phyloP scores from a whole-genome alignment of 2,329 filamentous ascomycete genomes.

The Drechslerella dactyloides region DNA sequence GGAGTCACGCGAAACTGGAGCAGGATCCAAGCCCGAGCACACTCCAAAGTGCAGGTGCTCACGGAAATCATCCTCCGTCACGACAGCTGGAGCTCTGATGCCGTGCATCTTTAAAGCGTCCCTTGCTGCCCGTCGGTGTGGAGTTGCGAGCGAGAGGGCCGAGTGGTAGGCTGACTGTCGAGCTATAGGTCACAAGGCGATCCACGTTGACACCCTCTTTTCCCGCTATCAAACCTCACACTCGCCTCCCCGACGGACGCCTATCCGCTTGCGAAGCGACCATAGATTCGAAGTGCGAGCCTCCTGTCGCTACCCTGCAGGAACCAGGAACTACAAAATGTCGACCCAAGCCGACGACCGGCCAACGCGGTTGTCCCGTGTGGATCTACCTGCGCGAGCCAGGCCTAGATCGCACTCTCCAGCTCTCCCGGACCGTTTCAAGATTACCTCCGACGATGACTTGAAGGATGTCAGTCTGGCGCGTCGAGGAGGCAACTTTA shows the following conservation, averaged over 20 bases:
- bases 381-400: slow-evolving; percentile 34
- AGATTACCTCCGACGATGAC: slow-evolving; percentile 44
- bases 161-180: slow-evolving; percentile 50
- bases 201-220: slow-evolving; percentile 50
- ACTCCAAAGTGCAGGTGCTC: slow-evolving; percentile 48
- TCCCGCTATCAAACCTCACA: slow-evolving; percentile 18
- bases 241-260: slow-evolving; percentile 13
- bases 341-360: slow-evolving; percentile 50
- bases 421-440: slow-evolving; percentile 49
- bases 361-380: slow-evolving; percentile 47
- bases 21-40: slow-evolving; percentile 47
- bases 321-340: slow-evolving; percentile 47
- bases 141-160: slow-evolving; percentile 17
- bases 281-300: slow-evolving; percentile 34
- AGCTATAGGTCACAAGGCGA: slow-evolving; percentile 48
- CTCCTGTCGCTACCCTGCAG: slow-evolving; percentile 25
- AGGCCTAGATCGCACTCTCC: slow-evolving; percentile 49
- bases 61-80: slow-evolving; percentile 12
- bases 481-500: slow-evolving; percentile 59
- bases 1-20: slow-evolving; percentile 45
- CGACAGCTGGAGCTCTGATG: slow-evolving; percentile 25
- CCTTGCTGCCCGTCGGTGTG: neutral
- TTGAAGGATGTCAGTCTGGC: slow-evolving; percentile 56
- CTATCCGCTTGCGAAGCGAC: neutral
- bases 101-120: slow-evolving; percentile 9